Conservation (phyloP, 2,329 filamentous ascomycete genomes). For the Westerdykella sp. region DNA sequence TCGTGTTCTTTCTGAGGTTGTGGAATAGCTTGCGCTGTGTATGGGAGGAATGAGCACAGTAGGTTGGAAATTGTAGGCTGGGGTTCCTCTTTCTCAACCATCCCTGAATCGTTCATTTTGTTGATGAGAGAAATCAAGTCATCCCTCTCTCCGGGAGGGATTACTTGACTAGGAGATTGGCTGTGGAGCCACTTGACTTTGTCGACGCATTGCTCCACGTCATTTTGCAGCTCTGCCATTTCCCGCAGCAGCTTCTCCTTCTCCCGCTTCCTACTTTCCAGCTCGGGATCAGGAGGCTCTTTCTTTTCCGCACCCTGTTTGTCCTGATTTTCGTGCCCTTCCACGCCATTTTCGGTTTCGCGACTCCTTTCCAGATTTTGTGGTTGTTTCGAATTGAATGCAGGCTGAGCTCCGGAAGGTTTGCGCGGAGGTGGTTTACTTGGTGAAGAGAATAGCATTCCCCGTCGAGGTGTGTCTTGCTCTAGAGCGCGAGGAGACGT, state of each 20-base stretch:
- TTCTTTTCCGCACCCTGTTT: constrained; percentile 1
- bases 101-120: constrained; percentile 11
- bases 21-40: constrained; percentile 21
- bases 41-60: constrained; percentile 38
- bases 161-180: constrained; percentile 7
- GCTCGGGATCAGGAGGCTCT: constrained; percentile 15
- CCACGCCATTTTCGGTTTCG: constrained; percentile 5
- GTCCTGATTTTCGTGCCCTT: constrained; percentile 1
- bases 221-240: constrained; percentile 26
- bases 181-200: constrained; percentile 24
- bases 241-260: constrained; percentile 24
- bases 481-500: constrained; percentile 14
- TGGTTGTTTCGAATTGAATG: background rate
- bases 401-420: background rate
- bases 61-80: constrained; percentile 26
- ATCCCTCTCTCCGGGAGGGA: constrained; percentile 17
- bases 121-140: constrained; percentile 22
- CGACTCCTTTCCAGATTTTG: background rate
- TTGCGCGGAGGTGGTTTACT: constrained; percentile 23
- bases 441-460: constrained; percentile 26
- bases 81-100: constrained; percentile 14
- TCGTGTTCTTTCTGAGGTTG: constrained; percentile 19
- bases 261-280: constrained; percentile 27
- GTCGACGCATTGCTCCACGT: constrained; percentile 24
- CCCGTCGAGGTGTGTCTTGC: constrained; percentile 18